Conservation (phyloP, 2,329 filamentous ascomycete species). For the Colletotrichum gloeosporioides region DNA sequence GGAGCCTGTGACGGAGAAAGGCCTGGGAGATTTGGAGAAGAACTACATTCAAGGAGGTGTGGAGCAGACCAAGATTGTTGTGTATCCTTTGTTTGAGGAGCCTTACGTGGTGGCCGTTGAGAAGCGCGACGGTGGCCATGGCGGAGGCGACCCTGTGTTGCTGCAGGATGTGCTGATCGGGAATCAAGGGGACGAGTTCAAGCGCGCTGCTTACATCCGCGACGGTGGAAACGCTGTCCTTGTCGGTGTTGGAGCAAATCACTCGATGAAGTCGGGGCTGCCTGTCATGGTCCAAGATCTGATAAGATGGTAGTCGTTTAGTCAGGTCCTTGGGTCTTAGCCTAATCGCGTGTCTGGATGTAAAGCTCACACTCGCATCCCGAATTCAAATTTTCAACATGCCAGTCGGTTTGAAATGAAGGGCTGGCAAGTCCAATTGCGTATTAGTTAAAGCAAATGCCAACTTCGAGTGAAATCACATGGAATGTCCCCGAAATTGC, state of each 20-base stretch:
- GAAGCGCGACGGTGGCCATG: constrained; percentile 46
- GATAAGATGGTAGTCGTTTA: neutral
- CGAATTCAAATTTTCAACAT: neutral
- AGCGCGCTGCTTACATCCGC: constrained; percentile 46
- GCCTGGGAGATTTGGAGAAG: constrained; percentile 19
- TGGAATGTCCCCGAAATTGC: no score
- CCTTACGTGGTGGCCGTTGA: constrained; percentile 45
- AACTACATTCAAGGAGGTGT: constrained; percentile 40
- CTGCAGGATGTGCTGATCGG: constrained; percentile 48
- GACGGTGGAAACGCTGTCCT: constrained; percentile 50
- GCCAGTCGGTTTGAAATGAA: neutral
- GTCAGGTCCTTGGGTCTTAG: neutral
- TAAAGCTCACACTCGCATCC: neutral
- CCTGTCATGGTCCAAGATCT: constrained; percentile 28
- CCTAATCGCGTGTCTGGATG: neutral
- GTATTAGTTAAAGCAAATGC: neutral
- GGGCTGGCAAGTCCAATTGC: neutral
- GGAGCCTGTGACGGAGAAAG: constrained; percentile 36
- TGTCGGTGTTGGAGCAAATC: constrained; percentile 48
- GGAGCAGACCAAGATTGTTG: constrained; percentile 38
- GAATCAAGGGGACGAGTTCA: constrained; percentile 36
- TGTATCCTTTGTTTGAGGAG: constrained; percentile 49
- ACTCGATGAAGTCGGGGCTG: constrained; percentile 36
- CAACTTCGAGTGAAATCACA: no score
- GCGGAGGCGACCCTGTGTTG: constrained; percentile 50